Percentiles rank a stretch among this genome's conserved stretches.
These are phyloP conservation scores for Xylariaceae sp. DNA, from an alignment of 2,329 filamentous ascomycete genomes.

Conservation along the genomic window DNA sequence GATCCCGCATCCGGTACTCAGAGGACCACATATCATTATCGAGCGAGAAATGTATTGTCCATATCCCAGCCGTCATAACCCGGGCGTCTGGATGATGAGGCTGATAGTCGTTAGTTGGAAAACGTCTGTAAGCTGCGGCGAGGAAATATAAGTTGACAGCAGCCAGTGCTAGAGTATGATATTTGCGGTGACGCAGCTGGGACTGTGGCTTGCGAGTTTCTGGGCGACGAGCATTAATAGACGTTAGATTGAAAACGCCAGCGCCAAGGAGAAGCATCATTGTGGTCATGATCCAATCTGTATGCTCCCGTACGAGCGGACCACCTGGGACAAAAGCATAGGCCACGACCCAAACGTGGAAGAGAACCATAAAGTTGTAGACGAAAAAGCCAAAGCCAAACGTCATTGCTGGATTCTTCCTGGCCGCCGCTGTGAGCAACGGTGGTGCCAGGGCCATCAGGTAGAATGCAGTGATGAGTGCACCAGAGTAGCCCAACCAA, in stretches of 20 bases:
- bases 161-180: constrained; percentile 56
- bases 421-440: constrained; percentile 70
- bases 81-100: constrained; percentile 87
- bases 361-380: constrained; percentile 93
- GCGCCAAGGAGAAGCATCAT: constrained; percentile 82
- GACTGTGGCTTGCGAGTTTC: constrained; percentile 31
- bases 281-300: constrained; percentile 88
- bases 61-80: constrained; percentile 89
- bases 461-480: constrained; percentile 69
- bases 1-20: constrained; percentile 86
- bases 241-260: constrained; percentile 72
- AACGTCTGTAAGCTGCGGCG: constrained; percentile 79
- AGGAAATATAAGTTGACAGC: constrained; percentile 76
- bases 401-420: constrained; percentile 69
- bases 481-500: constrained; percentile 90
- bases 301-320: constrained; percentile 85
- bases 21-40: constrained; percentile 99
- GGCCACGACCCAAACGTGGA: constrained; percentile 97
- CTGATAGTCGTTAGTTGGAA: constrained; percentile 86
- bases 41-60: constrained; percentile 96
- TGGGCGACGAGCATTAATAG: constrained; percentile 41
- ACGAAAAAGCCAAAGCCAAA: constrained; percentile 87
- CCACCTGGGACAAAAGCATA: constrained; percentile 97
- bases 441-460: constrained; percentile 74
- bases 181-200: constrained; percentile 44